These are phyloP conservation scores for Hamamelis virginiana DNA, from an alignment of 164 flowering plant species.

Conservation along the genomic window DNA sequence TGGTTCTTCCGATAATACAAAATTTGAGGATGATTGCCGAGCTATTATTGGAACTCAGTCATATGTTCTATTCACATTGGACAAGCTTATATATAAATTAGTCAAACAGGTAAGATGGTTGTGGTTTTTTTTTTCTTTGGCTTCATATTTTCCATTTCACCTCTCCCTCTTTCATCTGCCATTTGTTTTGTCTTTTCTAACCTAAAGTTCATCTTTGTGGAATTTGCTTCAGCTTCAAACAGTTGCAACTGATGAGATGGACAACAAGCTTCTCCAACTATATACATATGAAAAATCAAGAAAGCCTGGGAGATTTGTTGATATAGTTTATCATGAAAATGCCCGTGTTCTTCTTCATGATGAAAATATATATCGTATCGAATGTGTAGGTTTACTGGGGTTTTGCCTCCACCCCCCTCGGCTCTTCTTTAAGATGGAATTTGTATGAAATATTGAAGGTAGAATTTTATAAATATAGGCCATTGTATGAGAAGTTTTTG, in stretches of 20 bases:
- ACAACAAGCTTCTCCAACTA: constrained; percentile 87
- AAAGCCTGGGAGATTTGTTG: constrained; percentile 59
- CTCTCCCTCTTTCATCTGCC: too few species aligned
- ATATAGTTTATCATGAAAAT: constrained; percentile 82
- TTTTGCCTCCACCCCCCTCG: background rate
- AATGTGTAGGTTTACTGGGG: constrained; percentile 60
- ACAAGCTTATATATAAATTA: constrained; percentile 84
- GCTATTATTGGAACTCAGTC: constrained; percentile 92
- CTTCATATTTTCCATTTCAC: background rate
- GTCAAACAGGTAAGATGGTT: constrained; percentile 62
- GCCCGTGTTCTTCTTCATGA: constrained; percentile 86
- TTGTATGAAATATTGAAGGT: background rate
- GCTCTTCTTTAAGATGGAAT: background rate
- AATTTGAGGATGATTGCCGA: constrained; percentile 96
- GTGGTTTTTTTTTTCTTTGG: background rate
- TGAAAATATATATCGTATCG: constrained; percentile 82
- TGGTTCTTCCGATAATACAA: constrained; percentile 89
- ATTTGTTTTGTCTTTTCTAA: background rate
- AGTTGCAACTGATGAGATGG: constrained; percentile 80
- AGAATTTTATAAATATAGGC: background rate
- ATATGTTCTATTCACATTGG: constrained; percentile 88
- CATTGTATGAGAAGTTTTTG: background rate
- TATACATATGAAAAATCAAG: constrained; percentile 85
- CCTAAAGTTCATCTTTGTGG: background rate
- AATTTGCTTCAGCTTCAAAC: constrained; percentile 69